A percentile compares a stretch with the other conserved stretches of the same genome.
phyloP scores from a whole-genome alignment of 129 eudicot genomes.

The Tagetes patula region DNA sequence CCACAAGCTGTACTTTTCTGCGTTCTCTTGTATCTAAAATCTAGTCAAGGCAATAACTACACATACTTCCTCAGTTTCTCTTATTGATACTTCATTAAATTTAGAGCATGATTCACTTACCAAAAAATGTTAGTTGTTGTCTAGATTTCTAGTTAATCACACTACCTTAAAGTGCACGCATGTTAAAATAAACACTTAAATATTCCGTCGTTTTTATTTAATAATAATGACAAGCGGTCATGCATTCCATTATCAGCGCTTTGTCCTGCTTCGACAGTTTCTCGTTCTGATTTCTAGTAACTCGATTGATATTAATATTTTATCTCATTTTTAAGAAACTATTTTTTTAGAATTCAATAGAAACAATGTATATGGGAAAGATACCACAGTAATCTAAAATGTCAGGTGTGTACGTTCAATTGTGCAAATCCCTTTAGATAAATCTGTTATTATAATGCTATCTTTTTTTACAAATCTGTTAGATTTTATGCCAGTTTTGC shows the following conservation, averaged over 20 bases:
- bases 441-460: too few species aligned
- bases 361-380: not conserved
- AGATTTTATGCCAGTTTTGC: not conserved
- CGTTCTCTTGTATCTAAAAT: constrained; percentile 69
- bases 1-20: constrained; percentile 88
- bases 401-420: not conserved
- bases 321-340: not conserved
- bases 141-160: not conserved
- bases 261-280: not conserved
- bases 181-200: not conserved
- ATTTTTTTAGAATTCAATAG: not conserved
- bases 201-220: not conserved
- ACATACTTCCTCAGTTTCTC: not conserved
- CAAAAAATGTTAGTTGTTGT: not conserved
- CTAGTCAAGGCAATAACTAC: constrained; percentile 50
- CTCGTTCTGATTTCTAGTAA: not conserved
- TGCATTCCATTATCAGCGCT: not conserved
- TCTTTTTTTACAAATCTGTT: not conserved
- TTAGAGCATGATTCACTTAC: not conserved
- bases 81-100: not conserved
- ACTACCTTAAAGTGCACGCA: not conserved
- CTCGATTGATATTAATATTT: not conserved
- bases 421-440: not conserved
- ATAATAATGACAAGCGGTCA: not conserved
- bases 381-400: not conserved